phyloP scores from a whole-genome alignment of 495 filamentous ascomycete genomes.

The Penicillium soppii region DNA sequence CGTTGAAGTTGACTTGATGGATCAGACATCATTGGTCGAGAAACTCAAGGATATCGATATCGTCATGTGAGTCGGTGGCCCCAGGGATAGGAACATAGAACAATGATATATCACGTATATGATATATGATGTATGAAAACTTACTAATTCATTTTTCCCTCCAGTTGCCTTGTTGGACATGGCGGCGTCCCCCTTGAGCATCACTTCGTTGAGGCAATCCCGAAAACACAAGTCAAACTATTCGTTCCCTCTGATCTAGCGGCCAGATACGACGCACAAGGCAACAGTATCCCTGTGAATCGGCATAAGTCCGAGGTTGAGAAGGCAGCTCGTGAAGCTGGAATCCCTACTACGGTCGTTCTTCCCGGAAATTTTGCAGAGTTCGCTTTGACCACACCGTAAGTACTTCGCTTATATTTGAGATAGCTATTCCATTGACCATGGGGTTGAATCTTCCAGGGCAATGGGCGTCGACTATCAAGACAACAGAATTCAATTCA shows the following conservation, averaged over 20 bases:
- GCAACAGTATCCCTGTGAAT: slow-evolving; percentile 10
- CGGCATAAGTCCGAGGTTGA: slow-evolving; percentile 18
- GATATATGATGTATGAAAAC: background rate
- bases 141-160: background rate
- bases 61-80: slow-evolving; percentile 18
- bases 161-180: slow-evolving; percentile 22
- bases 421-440: background rate
- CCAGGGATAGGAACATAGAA: background rate
- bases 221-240: slow-evolving; percentile 20
- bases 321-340: slow-evolving; percentile 13
- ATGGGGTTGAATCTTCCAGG: background rate
- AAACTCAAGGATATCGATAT: slow-evolving; percentile 23
- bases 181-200: slow-evolving; percentile 12
- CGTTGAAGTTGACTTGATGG: slow-evolving; percentile 16
- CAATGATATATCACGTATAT: too few species aligned
- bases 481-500: slow-evolving; percentile 14
- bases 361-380: slow-evolving; percentile 19
- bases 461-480: slow-evolving; percentile 14
- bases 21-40: slow-evolving; percentile 12
- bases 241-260: slow-evolving; percentile 22
- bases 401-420: slow-evolving; percentile 5
- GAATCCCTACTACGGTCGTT: slow-evolving; percentile 20
- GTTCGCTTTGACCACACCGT: slow-evolving; percentile 12
- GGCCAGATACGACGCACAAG: slow-evolving; percentile 15
- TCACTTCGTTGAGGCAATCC: slow-evolving; percentile 19